Evolutionary conservation across 257 asterid species (phyloP), one percentile per base, ranked within the genome.

Genomic region (Echium plantagineum): DNA sequence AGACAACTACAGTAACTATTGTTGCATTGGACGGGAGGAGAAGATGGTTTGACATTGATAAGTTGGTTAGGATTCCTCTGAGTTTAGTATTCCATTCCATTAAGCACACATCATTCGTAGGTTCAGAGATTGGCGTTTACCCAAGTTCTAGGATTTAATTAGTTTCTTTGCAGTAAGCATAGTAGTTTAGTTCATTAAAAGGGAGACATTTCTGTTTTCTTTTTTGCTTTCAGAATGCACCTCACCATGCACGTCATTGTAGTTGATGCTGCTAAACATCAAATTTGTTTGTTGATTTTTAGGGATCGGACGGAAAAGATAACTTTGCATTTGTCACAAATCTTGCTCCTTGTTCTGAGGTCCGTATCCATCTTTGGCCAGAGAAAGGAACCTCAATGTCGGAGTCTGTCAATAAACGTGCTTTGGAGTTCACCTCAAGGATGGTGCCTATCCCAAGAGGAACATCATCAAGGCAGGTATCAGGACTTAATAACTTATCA

Each of bases 401-500:
- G 32, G 81, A 73, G 58, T 74, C 89, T 46, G 63, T 70, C 2
- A 61, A 76, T 66, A 74, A 78, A 55, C 69, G 69, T 49, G 82
- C 75, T 55, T 70, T 89, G 64, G 98, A 93, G 69, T 84, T 93
- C 70, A 89, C 98, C 35, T 85, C 91, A 64, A 86, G 81, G 77
- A 89, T 89, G 95, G 83, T 84, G 71, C 95, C 75, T 67, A 86
- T 93, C 79, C 98, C 98, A 6, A 86, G 97, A 49, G 94, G 98
- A 63, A 94, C 98, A 57, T 94, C 98, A 70, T 97, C 97, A 58
- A 84, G 84, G 86, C 98, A 93, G 98, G 98, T 93, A 88, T 66
- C 68, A 66, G 32, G 51, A 66, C 35, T 66, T 63, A 54, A 18
- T n/a, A 22, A n/a, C 15, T 24, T 2, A 53, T 5, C 16, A 53